These are phyloP conservation scores for Fraxinus baroniana DNA, from an alignment of 305 asterid genomes.

Conservation along the genomic window DNA sequence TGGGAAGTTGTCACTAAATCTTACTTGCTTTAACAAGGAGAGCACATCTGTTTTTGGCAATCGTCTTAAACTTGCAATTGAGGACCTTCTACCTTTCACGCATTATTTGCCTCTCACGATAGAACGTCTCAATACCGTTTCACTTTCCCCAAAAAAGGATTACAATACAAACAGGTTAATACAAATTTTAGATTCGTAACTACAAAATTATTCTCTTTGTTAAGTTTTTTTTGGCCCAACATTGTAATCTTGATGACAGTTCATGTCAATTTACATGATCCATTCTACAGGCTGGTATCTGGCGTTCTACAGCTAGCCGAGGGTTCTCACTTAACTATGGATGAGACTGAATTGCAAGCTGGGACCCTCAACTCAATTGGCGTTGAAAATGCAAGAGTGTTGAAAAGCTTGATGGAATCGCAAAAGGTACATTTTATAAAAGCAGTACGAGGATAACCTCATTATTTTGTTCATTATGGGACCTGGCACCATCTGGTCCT, in stretches of 20 bases:
- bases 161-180: slow-evolving; percentile 73
- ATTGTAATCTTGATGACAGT: neutral
- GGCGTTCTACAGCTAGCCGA: slow-evolving; percentile 81
- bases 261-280: slow-evolving; percentile 11
- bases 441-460: neutral
- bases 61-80: slow-evolving; percentile 49
- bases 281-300: slow-evolving; percentile 49
- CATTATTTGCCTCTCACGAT: slow-evolving; percentile 64
- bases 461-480: neutral
- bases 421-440: slow-evolving; percentile 51
- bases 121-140: slow-evolving; percentile 63
- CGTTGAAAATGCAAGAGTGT: slow-evolving; percentile 56
- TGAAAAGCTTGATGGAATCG: slow-evolving; percentile 54
- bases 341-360: slow-evolving; percentile 64
- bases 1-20: slow-evolving; percentile 83
- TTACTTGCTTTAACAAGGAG: slow-evolving; percentile 68
- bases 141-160: slow-evolving; percentile 81
- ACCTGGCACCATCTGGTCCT: neutral
- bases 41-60: slow-evolving; percentile 59
- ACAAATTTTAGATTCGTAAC: neutral
- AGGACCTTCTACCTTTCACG: slow-evolving; percentile 69
- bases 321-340: slow-evolving; percentile 79
- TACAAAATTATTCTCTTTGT: neutral
- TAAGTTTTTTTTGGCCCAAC: neutral
- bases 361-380: slow-evolving; percentile 75